Base-by-base conservation (phyloP, 2,329 filamentous ascomycete species). In the Aspergillus hortae region DNA sequence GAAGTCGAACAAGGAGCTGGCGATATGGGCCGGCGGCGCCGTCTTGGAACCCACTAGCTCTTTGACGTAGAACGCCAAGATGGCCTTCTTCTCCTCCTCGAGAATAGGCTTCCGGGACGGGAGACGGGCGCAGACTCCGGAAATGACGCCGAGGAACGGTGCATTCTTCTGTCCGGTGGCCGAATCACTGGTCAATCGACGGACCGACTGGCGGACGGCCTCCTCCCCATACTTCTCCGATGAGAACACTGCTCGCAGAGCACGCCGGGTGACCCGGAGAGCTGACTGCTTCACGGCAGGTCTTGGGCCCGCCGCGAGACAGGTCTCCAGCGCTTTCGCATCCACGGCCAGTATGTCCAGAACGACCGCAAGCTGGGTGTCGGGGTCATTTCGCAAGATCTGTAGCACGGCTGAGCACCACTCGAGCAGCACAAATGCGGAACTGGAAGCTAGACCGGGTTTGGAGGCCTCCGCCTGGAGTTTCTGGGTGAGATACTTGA, bases 321-420 rank as follows among this genome's bases (percentile, higher is more conserved):
- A 94, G 61, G 84, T 87, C 62, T 96, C 90, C 49, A 96, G 75
- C 14, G 85, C 83, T 65, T 86, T 84, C 21, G 90, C 89, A 67
- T 88, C 79, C 45, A 87, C 82, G 32, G 82, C 70, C 25, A 95
- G 74, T 40, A 94, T 74, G 32, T 90, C 85, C 56, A 79, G 64
- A 38, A 73, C 67, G 52, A 58, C 78, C 65, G 48, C 83, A 82
- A 70, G 68, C 85, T 85, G 63, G 77, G 77, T 46, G 83, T 80
- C 86, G 85, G 91, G 41, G 82, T 73, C 82, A 44, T 80, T 79
- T 30, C 82, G 82, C 23, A 91, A 77, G 52, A 87, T 80, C 63
- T 92, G 85, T 60, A 96, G 81, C 46, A 96, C 74, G 52, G 92
- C 71, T 53, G 87, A 88, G 70, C 86, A 90, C 92, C 92, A 99